A percentile compares a stretch with the other conserved stretches of the same genome.
Evolutionary conservation across 306 rosid species (phyloP).

Genomic region (Gillenia trifoliata): DNA sequence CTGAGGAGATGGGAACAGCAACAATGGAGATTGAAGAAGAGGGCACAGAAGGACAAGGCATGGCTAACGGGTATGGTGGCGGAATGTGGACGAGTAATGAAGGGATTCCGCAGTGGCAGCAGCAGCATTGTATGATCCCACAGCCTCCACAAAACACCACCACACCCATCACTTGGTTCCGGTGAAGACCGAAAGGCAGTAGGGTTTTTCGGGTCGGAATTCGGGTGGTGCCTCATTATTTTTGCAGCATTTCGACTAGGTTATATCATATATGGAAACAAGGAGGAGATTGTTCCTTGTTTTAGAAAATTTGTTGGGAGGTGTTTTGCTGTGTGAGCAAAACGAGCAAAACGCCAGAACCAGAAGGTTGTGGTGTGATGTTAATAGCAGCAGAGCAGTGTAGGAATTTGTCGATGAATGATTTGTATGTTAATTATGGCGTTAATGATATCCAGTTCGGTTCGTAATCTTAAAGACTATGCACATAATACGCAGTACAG

Average conservation of each 20-base stretch:
- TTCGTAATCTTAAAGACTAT: too few relatives aligned
- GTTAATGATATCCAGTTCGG: background rate
- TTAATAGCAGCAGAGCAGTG: background rate
- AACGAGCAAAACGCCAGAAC: too few relatives aligned
- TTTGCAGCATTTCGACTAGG: background rate
- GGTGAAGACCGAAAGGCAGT: constrained; percentile 12
- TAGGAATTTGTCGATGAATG: background rate
- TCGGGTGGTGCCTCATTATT: background rate
- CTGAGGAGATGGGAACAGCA: constrained; percentile 35
- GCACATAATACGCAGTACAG: too few relatives aligned
- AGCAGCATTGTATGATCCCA: constrained; percentile 68
- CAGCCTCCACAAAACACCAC: constrained; percentile 64
- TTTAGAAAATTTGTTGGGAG: background rate
- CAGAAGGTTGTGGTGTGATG: background rate
- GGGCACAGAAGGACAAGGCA: constrained; percentile 5
- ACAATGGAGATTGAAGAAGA: constrained; percentile 65
- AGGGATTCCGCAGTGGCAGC: constrained; percentile 53
- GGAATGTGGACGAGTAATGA: constrained; percentile 19
- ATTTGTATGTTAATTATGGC: background rate
- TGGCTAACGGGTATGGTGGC: constrained; percentile 14
- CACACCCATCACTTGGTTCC: constrained; percentile 71
- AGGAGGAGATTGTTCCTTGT: background rate
- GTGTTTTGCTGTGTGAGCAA: background rate
- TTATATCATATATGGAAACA: background rate
- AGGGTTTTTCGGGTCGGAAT: background rate